phyloP scores from a whole-genome alignment of 345 rosid species.

The Salix caprea region DNA sequence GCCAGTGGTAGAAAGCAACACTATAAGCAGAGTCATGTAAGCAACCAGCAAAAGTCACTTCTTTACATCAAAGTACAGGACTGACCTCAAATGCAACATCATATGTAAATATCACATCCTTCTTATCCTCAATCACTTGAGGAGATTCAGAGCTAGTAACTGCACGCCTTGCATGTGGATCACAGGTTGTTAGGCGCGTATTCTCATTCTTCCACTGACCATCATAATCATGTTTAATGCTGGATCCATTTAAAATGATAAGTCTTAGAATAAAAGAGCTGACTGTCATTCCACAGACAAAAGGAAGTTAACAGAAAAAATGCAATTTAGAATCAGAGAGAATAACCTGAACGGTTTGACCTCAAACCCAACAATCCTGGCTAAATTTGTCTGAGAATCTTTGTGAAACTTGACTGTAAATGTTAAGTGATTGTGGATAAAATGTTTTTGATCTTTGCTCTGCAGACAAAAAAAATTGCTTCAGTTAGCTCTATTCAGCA shows the following conservation, averaged over 20 bases:
- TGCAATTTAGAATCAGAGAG: background rate
- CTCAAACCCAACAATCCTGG: constrained; percentile 91
- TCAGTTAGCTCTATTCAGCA: background rate
- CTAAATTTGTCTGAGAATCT: constrained; percentile 51
- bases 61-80: background rate
- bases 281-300: background rate
- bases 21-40: background rate
- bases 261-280: constrained; percentile 1
- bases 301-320: background rate
- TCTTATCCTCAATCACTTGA: constrained; percentile 74
- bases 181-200: constrained; percentile 65
- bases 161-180: constrained; percentile 73
- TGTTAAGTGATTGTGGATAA: constrained; percentile 74
- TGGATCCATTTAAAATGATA: constrained; percentile 29
- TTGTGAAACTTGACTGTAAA: constrained; percentile 73
- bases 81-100: constrained; percentile 76
- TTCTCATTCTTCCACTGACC: constrained; percentile 68
- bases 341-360: constrained; percentile 81
- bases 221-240: constrained; percentile 71
- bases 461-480: constrained; percentile 27
- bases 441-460: constrained; percentile 78
- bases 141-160: constrained; percentile 82
- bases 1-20: background rate
- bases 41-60: background rate
- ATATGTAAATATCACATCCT: constrained; percentile 72